Evolutionary conservation across 257 asterid species (phyloP), one percentile per base, ranked within the genome.

Genomic region (Jasminum sambac): DNA sequence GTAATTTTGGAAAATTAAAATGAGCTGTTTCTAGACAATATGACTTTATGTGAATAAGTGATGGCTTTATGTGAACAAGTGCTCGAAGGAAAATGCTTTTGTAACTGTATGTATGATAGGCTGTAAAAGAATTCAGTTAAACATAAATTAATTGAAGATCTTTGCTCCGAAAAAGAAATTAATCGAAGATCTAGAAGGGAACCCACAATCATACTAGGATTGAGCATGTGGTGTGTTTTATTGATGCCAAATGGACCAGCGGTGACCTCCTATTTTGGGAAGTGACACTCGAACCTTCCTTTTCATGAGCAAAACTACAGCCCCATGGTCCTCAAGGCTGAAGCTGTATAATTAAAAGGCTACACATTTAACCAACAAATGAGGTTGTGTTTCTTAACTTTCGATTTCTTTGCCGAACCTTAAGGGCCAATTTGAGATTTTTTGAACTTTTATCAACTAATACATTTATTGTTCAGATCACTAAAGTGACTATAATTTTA

Each of bases 171-270:
- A n/a, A n/a, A n/a, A n/a, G n/a, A n/a, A 70, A 9, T 55, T 75
- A 77, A 62, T 34, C 80, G 76, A 48, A 68, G 58, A 19, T 71
- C 44, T 61, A 50, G 38, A 57, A 78, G 48, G 71, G 83, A 79
- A 73, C 77, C 80, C 77, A 46, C 77, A 64, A 64, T 13, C 30
- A 50, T 55, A 0, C 30, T 21, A 9, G n/a, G 16, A 24, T 19
- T 9, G 34, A 14, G 34, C 36, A 55, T 23, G 62, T 10, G 62
- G 34, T 21, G 34, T 55, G 76, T 14, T 61, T 66, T 30, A n/a
- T 66, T 79, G 78, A 58, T 58, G 77, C 84, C 88, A 84, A 80
- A 69, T 71, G 84, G 84, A 84, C 82, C 83, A 72, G 66, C 69
- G n/a, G 68, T 50, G 11, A 63, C 59, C 66, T 43, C 25, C 12